Base-by-base conservation (phyloP, 2,329 filamentous ascomycete genomes). In the Westerdykella sp. region DNA sequence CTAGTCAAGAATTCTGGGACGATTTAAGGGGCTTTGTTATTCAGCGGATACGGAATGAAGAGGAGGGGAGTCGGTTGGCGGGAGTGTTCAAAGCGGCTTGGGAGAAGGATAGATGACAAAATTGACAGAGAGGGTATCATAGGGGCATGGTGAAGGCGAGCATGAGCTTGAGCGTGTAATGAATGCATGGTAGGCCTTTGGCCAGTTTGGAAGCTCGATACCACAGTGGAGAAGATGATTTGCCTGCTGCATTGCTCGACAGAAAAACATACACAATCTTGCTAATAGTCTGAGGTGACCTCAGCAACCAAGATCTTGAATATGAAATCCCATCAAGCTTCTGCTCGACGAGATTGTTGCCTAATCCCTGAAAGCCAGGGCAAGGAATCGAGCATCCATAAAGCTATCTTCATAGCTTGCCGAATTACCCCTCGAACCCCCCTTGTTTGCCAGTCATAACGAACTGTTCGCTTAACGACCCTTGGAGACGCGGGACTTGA, bases 1-100 rank as follows among this genome's bases (percentile, higher is more conserved):
- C 79, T 59, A 84, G 80, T 11, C 79, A 84, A 6, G 81, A 77
- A 43, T 98, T 98, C 62, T 98, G 93, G 93, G 70, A 69, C 7
- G 93, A 97, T 70, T 67, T 98, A 50, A 81, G 81, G 60, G 85
- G 79, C 0, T 97, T 91, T 67, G 63, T 98, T 64, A 70, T 81
- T 59, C 85, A 90, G 71, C 79, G 87, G 63, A 69, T 95, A 56
- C 81, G 84, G 67, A 85, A 94, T 62, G 81, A 75, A 40, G 64
- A 62, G 2, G 75, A 78, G 59, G 86, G 84, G 1, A 78, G 79
- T 53, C 78, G 81, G 55, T 65, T 91, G 56, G 76, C 77, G 30
- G 71, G 65, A 5, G 63, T 85, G 16, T 96, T 96, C 61, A 84
- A 78, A 67, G 72, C 71, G 36, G 84, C 83, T 35, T 93, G 85